Conservation (phyloP, 2,329 filamentous ascomycete genomes). For the Fulvia fulva region DNA sequence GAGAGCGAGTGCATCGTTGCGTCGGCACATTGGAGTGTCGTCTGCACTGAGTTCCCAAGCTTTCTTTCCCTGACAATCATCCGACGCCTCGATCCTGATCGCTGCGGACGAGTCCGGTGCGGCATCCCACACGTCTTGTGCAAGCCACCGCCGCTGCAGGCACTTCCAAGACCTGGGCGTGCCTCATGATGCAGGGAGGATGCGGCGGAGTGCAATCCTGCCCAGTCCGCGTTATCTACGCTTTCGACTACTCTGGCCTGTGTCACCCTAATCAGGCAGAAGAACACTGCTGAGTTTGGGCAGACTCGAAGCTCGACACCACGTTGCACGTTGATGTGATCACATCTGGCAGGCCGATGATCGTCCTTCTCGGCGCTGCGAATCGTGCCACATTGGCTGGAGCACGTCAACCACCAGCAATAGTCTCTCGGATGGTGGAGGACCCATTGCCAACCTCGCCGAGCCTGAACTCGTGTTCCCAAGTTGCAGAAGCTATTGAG, state of each 20-base stretch:
- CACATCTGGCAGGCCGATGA: neutral
- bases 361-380: neutral
- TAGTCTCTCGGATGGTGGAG: neutral
- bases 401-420: neutral
- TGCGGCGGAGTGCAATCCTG: constrained; percentile 9
- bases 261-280: neutral
- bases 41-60: constrained; percentile 12
- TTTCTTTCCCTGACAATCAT: constrained; percentile 9
- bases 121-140: constrained; percentile 1
- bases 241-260: neutral
- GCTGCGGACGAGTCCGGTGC: constrained; percentile 1
- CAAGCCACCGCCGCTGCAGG: constrained; percentile 13
- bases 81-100: constrained; percentile 4
- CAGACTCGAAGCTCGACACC: neutral
- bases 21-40: neutral
- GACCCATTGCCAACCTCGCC: neutral
- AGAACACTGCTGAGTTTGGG: neutral
- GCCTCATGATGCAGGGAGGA: constrained; percentile 7
- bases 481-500: neutral
- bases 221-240: constrained; percentile 11
- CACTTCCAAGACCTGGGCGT: constrained; percentile 7
- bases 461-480: neutral
- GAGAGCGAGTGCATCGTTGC: neutral
- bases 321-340: neutral
- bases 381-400: neutral